Evolutionary conservation across 1,284 basidiomycete species (phyloP), one percentile per base, ranked within the genome.

Genomic region (Takashimella koratensis): DNA sequence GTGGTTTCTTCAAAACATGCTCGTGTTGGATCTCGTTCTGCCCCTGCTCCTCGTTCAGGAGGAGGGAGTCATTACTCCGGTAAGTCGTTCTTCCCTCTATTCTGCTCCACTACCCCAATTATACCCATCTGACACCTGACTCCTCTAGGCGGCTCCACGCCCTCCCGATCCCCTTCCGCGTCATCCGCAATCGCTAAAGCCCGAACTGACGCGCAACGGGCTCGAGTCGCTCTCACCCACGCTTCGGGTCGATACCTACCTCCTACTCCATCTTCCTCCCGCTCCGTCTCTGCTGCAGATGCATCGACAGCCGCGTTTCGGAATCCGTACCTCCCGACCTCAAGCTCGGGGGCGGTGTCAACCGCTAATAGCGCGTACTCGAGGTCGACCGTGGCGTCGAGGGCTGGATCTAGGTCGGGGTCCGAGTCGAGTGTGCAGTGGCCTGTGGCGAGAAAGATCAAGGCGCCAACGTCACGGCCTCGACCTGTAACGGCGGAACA

Each of bases 171-270:
- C 36, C 16, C 30, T 36, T 36, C 30, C 16, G 51, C 51, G 3
- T 47, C 57, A 21, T 47, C 27, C 11, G 57, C 64, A 2, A 59
- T 73, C 1, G 63, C 60, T 20, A 71, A 67, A 55, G 72, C 72
- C 1, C 56, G 68, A 20, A 46, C 49, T 3, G 72, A 74, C 22
- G 62, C 64, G 1, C 64, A 70, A 36, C 60, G 70, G 13, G 65
- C 67, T 5, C 51, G 70, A 16, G 53, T 73, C 5, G 68, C 70
- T 0, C 56, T 74, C 39, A 73, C 70, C 1, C 67, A 73, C 45
- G 70, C 70, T 13, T 63, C 64, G 3, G 70, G 72, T 4, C 58
- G 57, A 45, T 69, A 58, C 44, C 49, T 67, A 16, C 64, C 67
- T 3, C 66, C 66, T 0, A 43, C 67, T 3, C 25, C 61, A 11